Conservation (phyloP, 2,329 filamentous ascomycete genomes). For the Scopulariopsis brevicaulis region DNA sequence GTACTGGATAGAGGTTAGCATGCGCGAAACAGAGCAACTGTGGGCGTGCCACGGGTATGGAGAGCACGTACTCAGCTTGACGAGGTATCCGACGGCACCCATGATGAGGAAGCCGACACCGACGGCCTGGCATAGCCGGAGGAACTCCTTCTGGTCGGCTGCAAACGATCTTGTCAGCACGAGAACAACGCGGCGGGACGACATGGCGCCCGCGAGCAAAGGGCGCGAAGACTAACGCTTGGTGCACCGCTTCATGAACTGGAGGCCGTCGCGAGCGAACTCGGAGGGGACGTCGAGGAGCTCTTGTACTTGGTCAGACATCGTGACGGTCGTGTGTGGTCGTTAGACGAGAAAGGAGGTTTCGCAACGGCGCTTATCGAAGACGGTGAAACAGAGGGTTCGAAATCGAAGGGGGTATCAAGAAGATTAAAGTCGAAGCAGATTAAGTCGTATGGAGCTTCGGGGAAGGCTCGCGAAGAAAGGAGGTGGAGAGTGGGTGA, state of each 20-base stretch:
- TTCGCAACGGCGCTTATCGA: background rate
- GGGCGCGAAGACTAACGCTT: constrained; percentile 36
- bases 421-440: background rate
- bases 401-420: background rate
- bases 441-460: background rate
- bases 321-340: constrained; percentile 12
- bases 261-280: constrained; percentile 51
- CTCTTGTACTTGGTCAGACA: constrained; percentile 60
- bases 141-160: constrained; percentile 31
- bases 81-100: constrained; percentile 58
- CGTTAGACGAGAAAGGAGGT: background rate
- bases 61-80: constrained; percentile 49
- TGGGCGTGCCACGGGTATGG: background rate
- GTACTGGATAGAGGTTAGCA: constrained; percentile 30
- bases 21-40: background rate
- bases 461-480: background rate
- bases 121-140: constrained; percentile 43
- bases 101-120: constrained; percentile 60
- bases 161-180: background rate
- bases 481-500: background rate
- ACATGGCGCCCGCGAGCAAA: background rate
- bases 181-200: background rate
- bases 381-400: background rate
- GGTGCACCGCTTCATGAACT: constrained; percentile 51
- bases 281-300: constrained; percentile 57